Evolutionary conservation across 768 basidiomycete species (phyloP), one percentile per base, ranked within the genome.

Genomic region (Termitomyces sp.): DNA sequence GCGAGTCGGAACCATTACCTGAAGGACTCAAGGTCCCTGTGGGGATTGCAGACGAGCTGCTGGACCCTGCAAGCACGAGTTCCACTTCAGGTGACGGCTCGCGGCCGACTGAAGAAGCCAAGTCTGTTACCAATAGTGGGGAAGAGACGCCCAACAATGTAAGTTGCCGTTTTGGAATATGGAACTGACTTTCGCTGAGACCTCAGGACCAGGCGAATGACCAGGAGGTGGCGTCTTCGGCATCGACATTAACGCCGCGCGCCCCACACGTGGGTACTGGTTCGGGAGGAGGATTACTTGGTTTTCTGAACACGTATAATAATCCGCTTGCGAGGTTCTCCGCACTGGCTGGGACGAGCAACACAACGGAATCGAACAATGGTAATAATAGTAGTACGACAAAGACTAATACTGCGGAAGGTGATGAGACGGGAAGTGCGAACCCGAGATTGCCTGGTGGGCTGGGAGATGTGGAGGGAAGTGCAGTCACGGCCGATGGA

Each of bases 251-350:
- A 60, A 64, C 56, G 8, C 63, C 67, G 65, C 65, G 60, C 60
- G 65, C 61, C 36, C 53, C 60, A 38, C 66, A 67, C 65, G 67
- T 66, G 67, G 70, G 66, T 29, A 57, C 71, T 56, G 54, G 42
- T 49, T 72, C 74, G 42, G 60, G 60, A 45, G 60, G 60, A 45
- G 82, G 86, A 3, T 72, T 90, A 47, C 73, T 88, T 32, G 79
- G 83, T 38, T 89, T 90, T 73, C 70, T 87, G 62, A 83, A 85
- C 51, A 74, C 78, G 45, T 88, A 87, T 70, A 82, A 80, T 17
- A 86, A 82, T 68, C 80, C 83, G 48, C 76, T 87, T 65, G 74
- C 78, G 48, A 79, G 84, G 25, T 85, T 89, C 17, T 54, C 52
- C 71, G 70, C 80, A 32, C 64, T 68, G 54, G 70, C 65, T 34